Conservation (phyloP, 805 yeast species). For the Wickerhamomyces xylosicus region DNA sequence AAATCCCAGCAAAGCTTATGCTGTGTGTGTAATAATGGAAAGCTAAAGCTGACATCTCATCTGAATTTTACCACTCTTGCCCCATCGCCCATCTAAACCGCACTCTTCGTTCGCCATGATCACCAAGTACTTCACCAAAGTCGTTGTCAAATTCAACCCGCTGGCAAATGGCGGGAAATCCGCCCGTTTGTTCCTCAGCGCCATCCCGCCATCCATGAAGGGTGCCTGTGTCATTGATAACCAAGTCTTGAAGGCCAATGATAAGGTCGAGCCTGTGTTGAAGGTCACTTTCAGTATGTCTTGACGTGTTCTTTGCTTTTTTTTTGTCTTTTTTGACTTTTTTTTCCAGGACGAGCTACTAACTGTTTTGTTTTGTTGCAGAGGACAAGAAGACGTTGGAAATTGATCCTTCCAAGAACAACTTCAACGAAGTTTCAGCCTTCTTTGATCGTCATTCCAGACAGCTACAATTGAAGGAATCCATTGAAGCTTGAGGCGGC, state of each 20-base stretch:
- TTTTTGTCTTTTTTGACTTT: background rate
- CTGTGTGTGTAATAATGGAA: no score
- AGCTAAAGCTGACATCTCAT: no score
- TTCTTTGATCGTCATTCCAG: conserved; percentile 77
- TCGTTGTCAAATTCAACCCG: conserved; percentile 72
- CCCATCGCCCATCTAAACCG: no score
- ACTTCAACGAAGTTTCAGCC: conserved; percentile 52
- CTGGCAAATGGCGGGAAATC: conserved; percentile 59
- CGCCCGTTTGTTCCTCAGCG: conserved; percentile 69
- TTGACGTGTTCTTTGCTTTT: background rate
- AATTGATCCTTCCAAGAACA: conserved; percentile 50
- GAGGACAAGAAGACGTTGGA: conserved; percentile 64
- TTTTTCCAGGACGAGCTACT: no score
- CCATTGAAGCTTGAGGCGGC: conserved; percentile 38
- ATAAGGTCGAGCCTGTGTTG: conserved; percentile 46
- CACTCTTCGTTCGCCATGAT: conserved; percentile 46
- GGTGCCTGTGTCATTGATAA: conserved; percentile 50
- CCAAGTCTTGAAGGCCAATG: conserved; percentile 40
- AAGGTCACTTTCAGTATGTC: conserved; percentile 49
- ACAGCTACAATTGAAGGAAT: conserved; percentile 63
- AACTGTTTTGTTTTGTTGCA: background rate
- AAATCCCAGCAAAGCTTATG: no score
- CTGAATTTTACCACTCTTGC: no score
- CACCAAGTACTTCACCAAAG: conserved; percentile 79
- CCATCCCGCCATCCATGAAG: conserved; percentile 70